Evolutionary conservation across 2,329 filamentous ascomycete species (phyloP), one percentile per base, ranked within the genome.

Genomic region (Emergomyces orientalis): DNA sequence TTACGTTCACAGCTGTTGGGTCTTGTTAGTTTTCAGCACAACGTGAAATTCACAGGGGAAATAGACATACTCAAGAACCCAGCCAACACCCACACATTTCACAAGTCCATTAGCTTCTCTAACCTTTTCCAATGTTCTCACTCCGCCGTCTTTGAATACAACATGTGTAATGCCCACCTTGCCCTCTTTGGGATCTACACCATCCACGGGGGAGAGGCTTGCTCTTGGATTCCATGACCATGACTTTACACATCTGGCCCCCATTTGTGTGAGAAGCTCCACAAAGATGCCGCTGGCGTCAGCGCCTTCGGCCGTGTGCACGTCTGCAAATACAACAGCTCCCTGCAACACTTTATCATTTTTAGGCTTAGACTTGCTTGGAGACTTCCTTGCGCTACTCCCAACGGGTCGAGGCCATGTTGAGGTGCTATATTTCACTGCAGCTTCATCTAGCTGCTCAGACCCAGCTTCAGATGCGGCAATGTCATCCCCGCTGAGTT

Each of bases 121-220:
- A 7, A 93, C 88, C 75, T 91, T 95, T 71, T 68, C 88, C 67
- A 96, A 76, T 0, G 91, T 96, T 32, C 87, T 82, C 70, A 88
- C 87, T 51, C 86, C 86, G 55, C 91, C 91, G 71, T 96, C 91
- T 74, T 96, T 96, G 80, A 87, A 96, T 7, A 96, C 85, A 8
- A 96, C 89, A 71, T 96, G 91, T 0, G 91, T 96, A 69, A 96
- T 90, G 5, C 87, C 88, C 64, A 90, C 79, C 72, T 86, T 88
- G 58, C 70, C 69, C 17, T 75, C 71, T 58, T 70, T 72, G 5
- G 72, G 66, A 11, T 74, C 71, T n/a, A 66, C 68, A 1, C 67
- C 69, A 54, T 73, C 74, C 22, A 69, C 69, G 7, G 73, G 74
- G 6, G 72, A 74, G 25, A 76, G 59, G 65, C 77, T 78, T 22